phyloP scores from a whole-genome alignment of 2,329 filamentous ascomycete genomes.

The Ceratocystis huliohia region DNA sequence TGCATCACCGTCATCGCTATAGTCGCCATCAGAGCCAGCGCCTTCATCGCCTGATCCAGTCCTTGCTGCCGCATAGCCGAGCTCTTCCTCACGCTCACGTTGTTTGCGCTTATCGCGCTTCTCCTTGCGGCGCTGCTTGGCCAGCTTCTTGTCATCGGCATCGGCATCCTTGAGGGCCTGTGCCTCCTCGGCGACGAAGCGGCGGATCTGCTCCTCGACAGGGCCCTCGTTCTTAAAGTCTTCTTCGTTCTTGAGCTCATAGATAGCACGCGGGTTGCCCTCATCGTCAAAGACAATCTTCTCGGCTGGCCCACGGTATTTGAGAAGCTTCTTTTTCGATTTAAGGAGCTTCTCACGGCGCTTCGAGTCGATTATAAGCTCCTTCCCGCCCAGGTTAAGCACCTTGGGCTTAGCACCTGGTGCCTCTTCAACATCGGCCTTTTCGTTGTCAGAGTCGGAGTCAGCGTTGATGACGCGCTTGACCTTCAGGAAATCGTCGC shows the following conservation, averaged over 20 bases:
- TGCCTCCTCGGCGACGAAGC: constrained; percentile 66
- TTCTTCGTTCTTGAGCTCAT: constrained; percentile 77
- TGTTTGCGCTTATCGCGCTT: constrained; percentile 64
- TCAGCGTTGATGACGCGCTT: constrained; percentile 74
- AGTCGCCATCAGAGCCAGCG: constrained; percentile 15
- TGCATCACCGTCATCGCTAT: constrained; percentile 2
- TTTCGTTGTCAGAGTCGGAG: not conserved
- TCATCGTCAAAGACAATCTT: constrained; percentile 91
- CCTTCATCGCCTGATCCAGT: constrained; percentile 24
- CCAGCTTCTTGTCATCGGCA: constrained; percentile 66
- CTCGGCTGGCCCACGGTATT: constrained; percentile 73
- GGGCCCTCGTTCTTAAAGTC: constrained; percentile 64
- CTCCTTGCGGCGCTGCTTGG: constrained; percentile 63
- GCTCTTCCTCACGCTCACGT: constrained; percentile 38
- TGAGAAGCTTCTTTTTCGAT: constrained; percentile 86
- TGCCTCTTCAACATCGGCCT: constrained; percentile 32
- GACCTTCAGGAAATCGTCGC: constrained; percentile 73
- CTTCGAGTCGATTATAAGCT: constrained; percentile 82
- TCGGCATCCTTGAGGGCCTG: constrained; percentile 63
- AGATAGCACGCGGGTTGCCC: constrained; percentile 69
- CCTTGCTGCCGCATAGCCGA: constrained; percentile 24
- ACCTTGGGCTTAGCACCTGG: constrained; percentile 40
- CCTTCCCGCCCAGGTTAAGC: constrained; percentile 55
- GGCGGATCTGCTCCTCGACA: constrained; percentile 60
- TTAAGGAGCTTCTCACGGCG: constrained; percentile 88